Evolutionary conservation across 1,284 basidiomycete species (phyloP).

Genomic region (Ustilago tritici): DNA sequence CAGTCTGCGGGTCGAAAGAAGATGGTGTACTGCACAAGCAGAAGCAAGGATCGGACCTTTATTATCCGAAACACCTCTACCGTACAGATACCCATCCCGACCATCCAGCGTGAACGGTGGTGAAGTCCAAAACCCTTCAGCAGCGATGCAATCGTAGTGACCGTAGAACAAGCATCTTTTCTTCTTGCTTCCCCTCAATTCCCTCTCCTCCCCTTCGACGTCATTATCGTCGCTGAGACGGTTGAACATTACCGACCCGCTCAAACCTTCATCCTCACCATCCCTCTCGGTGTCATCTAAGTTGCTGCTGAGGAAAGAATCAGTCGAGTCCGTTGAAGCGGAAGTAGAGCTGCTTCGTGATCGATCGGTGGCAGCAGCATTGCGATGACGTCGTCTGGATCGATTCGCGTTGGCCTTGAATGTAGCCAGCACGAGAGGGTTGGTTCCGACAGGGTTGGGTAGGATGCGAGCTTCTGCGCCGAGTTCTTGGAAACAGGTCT

Average conservation of each 20-base stretch:
- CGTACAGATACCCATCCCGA: constrained; percentile 91
- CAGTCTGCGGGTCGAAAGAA: constrained; percentile 80
- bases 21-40: constrained; percentile 86
- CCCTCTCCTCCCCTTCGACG: constrained; percentile 9
- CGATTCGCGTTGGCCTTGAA: constrained; percentile 52
- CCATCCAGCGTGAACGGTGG: constrained; percentile 87
- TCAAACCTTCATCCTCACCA: constrained; percentile 26
- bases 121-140: constrained; percentile 77
- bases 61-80: constrained; percentile 82
- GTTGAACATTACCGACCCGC: constrained; percentile 42
- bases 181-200: constrained; percentile 13
- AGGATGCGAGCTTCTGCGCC: constrained; percentile 63
- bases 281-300: constrained; percentile 9
- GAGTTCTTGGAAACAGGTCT: constrained; percentile 54
- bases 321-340: constrained; percentile 19
- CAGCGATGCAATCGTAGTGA: constrained; percentile 66
- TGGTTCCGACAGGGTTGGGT: constrained; percentile 45
- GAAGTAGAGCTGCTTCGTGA: constrained; percentile 32
- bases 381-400: constrained; percentile 18
- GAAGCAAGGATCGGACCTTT: constrained; percentile 93
- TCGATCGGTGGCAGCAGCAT: constrained; percentile 15
- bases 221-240: constrained; percentile 13
- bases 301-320: constrained; percentile 18
- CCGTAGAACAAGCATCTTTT: constrained; percentile 63
- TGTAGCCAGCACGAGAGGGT: constrained; percentile 64